Evolutionary conservation across 2,329 filamentous ascomycete genomes (phyloP), one percentile per base, ranked within the genome.

Genomic region (Stenocarpella maydis): DNA sequence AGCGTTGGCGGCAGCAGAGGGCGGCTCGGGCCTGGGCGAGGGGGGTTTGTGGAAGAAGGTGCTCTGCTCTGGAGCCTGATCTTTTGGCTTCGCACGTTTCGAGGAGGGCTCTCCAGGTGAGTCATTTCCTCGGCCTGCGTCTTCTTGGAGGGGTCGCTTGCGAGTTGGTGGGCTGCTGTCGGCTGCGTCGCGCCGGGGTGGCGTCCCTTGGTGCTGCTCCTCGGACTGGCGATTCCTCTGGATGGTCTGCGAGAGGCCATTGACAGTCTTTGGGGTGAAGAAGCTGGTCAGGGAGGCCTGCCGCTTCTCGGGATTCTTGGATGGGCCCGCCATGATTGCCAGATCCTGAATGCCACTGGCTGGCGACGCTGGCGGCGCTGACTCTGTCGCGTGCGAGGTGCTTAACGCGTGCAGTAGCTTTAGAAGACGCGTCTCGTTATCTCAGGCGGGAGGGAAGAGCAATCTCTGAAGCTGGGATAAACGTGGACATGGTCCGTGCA

Each of bases 231-330:
- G 76, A n/a, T 15, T 64, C 45, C 63, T 67, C 24, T 58, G 54
- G 52, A 66, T 34, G 19, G 68, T 70, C 63, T 73, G 64, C 9
- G 74, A 58, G 60, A 82, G 74, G 69, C 82, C 83, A 77, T 86
- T 86, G 76, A 81, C 78, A 15, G 87, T 82, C 72, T 87, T 90
- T 17, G 88, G 89, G 0, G 89, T 87, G 78, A 97, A 97, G 81
- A 97, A 97, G 77, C 90, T 95, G 3, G 93, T 96, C 71, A 98
- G 91, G 0, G 93, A 93, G 73, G 91, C 88, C 77, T 98, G 93
- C 75, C 91, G 92, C 80, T 91, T 92, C 67, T 78, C 81, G 34
- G 80, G 74, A 0, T 81, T 73, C 64, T 83, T 83, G 1, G 83
- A 71, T 17, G 79, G 75, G 37, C 78, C 77, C 19, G 80, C 76